Evolutionary conservation across 768 basidiomycete genomes (phyloP).

Genomic region (Cubamyces lactineus): DNA sequence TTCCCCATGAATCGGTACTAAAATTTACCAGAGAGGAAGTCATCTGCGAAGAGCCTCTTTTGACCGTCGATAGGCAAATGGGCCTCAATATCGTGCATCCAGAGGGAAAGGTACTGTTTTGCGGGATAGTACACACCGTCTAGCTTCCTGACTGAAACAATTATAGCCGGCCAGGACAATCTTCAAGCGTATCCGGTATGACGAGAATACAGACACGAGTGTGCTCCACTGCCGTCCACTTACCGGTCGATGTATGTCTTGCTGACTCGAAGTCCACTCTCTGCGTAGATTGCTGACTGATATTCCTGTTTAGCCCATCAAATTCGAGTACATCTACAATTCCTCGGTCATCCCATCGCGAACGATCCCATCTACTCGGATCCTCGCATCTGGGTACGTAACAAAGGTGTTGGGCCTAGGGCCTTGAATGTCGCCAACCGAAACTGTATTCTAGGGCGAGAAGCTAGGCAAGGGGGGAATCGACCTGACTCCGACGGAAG

Average conservation of each 20-base stretch:
- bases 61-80: slow-evolving; percentile 96
- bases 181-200: slow-evolving; percentile 83
- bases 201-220: slow-evolving; percentile 77
- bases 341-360: slow-evolving; percentile 88
- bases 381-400: slow-evolving; percentile 69
- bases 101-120: slow-evolving; percentile 77
- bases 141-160: not conserved
- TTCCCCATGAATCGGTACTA: not conserved
- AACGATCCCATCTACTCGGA: slow-evolving; percentile 96
- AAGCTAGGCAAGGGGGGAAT: slow-evolving; percentile 80
- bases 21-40: slow-evolving; percentile 63
- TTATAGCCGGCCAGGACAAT: slow-evolving; percentile 82
- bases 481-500: slow-evolving; percentile 69
- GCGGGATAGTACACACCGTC: not conserved
- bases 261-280: not conserved
- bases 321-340: slow-evolving; percentile 96
- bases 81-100: slow-evolving; percentile 96
- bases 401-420: slow-evolving; percentile 21
- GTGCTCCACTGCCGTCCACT: slow-evolving; percentile 87
- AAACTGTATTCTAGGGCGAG: slow-evolving; percentile 52
- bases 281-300: not conserved
- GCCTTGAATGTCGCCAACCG: not conserved
- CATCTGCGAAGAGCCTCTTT: slow-evolving; percentile 81
- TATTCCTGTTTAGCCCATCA: slow-evolving; percentile 74
- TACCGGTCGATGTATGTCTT: slow-evolving; percentile 85